A percentile compares a stretch with the other conserved stretches of the same genome.
Conservation (phyloP, 495 filamentous ascomycete species). For the Penicillium egyptiacum region DNA sequence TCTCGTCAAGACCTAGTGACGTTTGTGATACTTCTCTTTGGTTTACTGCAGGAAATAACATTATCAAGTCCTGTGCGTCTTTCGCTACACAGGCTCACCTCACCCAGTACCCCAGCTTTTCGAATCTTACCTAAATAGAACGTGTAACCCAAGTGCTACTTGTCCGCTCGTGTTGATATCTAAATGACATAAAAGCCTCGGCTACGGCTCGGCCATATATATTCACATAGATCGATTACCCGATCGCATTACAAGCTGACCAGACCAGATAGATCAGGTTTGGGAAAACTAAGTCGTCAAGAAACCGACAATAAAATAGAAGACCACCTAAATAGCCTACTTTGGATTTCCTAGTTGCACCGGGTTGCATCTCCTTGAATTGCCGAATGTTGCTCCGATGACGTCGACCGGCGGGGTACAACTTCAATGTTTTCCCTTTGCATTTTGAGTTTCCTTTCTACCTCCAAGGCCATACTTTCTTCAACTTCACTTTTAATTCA, state of each 20-base stretch:
- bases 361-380: constrained; percentile 11
- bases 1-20: not conserved
- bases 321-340: not conserved
- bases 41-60: not conserved
- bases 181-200: not conserved
- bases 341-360: constrained; percentile 1
- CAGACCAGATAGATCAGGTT: not conserved
- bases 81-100: not conserved
- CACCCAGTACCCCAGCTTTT: not conserved
- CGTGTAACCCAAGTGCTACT: not conserved
- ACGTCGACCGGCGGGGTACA: constrained; percentile 25
- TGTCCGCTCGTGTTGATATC: not conserved
- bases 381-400: constrained; percentile 24
- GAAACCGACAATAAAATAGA: not conserved
- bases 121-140: not conserved
- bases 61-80: not conserved
- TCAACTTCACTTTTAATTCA: not conserved
- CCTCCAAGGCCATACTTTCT: not conserved
- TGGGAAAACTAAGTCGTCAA: no score
- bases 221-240: not conserved
- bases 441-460: not conserved
- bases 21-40: constrained; percentile 3
- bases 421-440: not conserved
- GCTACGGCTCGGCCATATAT: not conserved
- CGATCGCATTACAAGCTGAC: not conserved